Conservation (phyloP, 345 rosid genomes). For the Eucalyptus paniculata region DNA sequence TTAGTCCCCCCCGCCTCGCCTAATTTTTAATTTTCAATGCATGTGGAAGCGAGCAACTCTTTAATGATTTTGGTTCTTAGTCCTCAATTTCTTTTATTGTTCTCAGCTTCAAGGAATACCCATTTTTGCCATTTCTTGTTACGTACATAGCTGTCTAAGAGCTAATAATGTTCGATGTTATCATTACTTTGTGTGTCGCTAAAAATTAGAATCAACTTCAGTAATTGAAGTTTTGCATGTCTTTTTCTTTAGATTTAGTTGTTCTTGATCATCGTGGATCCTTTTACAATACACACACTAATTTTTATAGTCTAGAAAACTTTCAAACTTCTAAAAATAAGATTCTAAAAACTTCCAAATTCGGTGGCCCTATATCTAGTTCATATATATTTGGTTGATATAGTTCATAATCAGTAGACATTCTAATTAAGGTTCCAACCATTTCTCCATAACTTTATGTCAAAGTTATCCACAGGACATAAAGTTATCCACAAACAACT, state of each 20-base stretch:
- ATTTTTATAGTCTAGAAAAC: not conserved
- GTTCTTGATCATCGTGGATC: not conserved
- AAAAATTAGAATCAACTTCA: rapidly evolving
- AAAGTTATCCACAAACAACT: not conserved
- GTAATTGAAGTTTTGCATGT: not conserved
- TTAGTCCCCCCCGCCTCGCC: too few relatives aligned
- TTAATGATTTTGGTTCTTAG: not conserved
- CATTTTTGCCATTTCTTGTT: not conserved
- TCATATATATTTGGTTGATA: too few relatives aligned
- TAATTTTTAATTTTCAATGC: not conserved
- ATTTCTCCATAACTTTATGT: not conserved
- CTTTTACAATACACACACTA: not conserved
- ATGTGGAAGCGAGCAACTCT: not conserved
- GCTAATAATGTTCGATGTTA: not conserved
- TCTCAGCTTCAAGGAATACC: not conserved
- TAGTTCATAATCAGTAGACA: not conserved
- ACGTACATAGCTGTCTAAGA: not conserved
- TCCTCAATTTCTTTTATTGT: not conserved
- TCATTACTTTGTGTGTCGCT: not conserved
- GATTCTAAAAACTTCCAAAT: too few relatives aligned
- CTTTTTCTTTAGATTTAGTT: too few relatives aligned
- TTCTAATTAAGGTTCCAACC: not conserved
- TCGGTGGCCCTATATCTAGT: too few relatives aligned
- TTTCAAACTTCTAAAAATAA: too few relatives aligned
- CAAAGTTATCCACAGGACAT: not conserved